Evolutionary conservation across 805 yeast genomes (phyloP).

Genomic region (Candida pseudoglaebosa): DNA sequence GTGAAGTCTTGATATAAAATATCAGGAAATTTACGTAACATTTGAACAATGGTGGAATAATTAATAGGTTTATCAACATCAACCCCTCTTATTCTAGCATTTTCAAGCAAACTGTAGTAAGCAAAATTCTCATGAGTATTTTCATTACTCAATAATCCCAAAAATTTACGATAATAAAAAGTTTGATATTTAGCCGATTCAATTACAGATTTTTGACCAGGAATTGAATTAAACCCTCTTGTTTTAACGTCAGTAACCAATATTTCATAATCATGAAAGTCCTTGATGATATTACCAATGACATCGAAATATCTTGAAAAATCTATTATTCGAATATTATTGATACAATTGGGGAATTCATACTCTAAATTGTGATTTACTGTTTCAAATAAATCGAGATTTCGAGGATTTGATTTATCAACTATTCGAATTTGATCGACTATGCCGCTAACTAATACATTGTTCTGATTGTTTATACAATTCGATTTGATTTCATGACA

Average conservation of each 20-base stretch:
- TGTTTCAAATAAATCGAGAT: slow-evolving; percentile 20
- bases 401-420: slow-evolving; percentile 11
- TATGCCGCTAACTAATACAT: slow-evolving; percentile 58
- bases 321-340: slow-evolving; percentile 23
- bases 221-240: slow-evolving; percentile 40
- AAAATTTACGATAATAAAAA: slow-evolving; percentile 50
- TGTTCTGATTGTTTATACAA: slow-evolving; percentile 13
- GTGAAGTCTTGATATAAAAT: slow-evolving; percentile 41
- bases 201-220: slow-evolving; percentile 48
- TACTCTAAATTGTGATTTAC: slow-evolving; percentile 16
- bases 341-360: slow-evolving; percentile 8
- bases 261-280: slow-evolving; percentile 9
- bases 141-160: slow-evolving; percentile 30
- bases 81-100: slow-evolving; percentile 44
- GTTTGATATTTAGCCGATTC: slow-evolving; percentile 56
- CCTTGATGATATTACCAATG: slow-evolving; percentile 11
- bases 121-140: slow-evolving; percentile 20
- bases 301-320: slow-evolving; percentile 18
- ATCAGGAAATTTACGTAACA: slow-evolving; percentile 33
- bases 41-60: slow-evolving; percentile 33
- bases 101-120: slow-evolving; percentile 42
- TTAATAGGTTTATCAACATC: slow-evolving; percentile 48
- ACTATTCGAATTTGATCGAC: slow-evolving; percentile 46
- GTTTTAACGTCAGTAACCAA: slow-evolving; percentile 56
- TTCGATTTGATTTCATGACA: slow-evolving; percentile 4